Percentiles rank a stretch among this genome's conserved stretches.
phyloP scores from a whole-genome alignment of 2,329 filamentous ascomycete species.

The Zymoseptoria pseudotritici region DNA sequence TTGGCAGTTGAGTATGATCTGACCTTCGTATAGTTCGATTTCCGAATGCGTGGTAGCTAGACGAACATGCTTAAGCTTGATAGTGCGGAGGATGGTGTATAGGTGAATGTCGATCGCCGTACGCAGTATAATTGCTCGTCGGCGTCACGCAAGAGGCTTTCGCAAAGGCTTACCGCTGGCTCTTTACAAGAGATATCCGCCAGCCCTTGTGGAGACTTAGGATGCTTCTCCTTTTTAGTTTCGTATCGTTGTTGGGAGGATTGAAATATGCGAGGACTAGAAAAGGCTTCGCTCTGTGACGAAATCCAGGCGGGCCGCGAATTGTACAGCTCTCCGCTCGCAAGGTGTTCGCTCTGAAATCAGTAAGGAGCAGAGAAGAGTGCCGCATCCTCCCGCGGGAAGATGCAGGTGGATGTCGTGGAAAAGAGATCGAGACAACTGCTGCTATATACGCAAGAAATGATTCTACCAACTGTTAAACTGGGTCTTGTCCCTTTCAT shows the following conservation, averaged over 20 bases:
- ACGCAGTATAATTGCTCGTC: too few species aligned
- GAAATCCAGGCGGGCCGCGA: neutral
- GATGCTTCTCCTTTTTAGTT: neutral
- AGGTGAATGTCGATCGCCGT: too few species aligned
- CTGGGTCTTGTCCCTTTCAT: too few species aligned
- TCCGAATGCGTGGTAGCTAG: too few species aligned
- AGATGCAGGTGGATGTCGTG: neutral
- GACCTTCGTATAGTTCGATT: too few species aligned
- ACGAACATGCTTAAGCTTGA: too few species aligned
- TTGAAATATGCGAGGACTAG: neutral
- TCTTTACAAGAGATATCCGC: slow-evolving; percentile 27
- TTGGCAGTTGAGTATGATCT: too few species aligned
- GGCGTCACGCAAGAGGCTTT: slow-evolving; percentile 22
- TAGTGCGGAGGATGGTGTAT: too few species aligned
- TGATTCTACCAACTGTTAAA: neutral
- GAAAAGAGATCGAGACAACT: neutral
- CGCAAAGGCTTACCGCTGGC: slow-evolving; percentile 22
- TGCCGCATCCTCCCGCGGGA: neutral
- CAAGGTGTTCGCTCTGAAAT: neutral
- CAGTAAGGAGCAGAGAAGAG: neutral
- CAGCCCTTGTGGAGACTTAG: slow-evolving; percentile 21
- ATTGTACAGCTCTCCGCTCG: neutral
- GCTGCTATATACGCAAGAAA: neutral
- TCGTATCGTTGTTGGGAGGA: neutral
- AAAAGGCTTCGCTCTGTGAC: neutral